phyloP scores from a whole-genome alignment of 2,329 filamentous ascomycete genomes.

The Verticillium isaacii region DNA sequence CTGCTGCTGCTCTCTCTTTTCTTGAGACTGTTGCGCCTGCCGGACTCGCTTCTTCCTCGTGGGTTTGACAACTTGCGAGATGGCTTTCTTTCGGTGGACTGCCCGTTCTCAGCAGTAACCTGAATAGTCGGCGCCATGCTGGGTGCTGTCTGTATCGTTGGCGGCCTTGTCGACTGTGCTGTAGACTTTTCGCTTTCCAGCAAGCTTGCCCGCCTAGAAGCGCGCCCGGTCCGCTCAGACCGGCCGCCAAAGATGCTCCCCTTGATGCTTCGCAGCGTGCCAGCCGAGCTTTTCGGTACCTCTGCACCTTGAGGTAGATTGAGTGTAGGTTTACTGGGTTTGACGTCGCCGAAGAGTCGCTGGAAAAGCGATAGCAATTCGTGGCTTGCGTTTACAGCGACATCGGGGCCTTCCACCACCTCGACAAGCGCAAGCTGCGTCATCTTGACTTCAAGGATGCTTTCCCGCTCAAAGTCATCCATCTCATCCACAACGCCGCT shows the following conservation, averaged over 20 bases:
- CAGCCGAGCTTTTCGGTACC: conserved; percentile 64
- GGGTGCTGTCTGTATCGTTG: conserved; percentile 37
- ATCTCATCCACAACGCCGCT: conserved; percentile 69
- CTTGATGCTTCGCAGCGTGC: conserved; percentile 64
- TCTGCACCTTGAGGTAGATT: conserved; percentile 34
- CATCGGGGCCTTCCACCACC: conserved; percentile 74
- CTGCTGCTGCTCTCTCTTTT: conserved; percentile 48
- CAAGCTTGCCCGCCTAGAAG: conserved; percentile 28
- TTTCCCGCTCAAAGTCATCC: conserved; percentile 78
- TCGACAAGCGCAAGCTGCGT: conserved; percentile 85
- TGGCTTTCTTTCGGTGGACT: conserved; percentile 27
- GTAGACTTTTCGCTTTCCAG: conserved; percentile 30
- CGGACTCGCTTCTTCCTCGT: conserved; percentile 40
- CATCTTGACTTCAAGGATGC: conserved; percentile 91
- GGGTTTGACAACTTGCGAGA: conserved; percentile 27
- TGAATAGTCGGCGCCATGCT: conserved; percentile 66
- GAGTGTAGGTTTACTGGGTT: conserved; percentile 13
- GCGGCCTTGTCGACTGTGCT: conserved; percentile 21
- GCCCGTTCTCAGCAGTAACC: conserved; percentile 62
- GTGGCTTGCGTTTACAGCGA: conserved; percentile 82
- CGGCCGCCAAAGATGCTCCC: conserved; percentile 74
- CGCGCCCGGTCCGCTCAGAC: conserved; percentile 16
- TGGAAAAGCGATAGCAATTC: conserved; percentile 80
- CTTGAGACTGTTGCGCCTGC: conserved; percentile 46
- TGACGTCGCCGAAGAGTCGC: conserved; percentile 63